Percentiles rank a stretch among this genome's conserved stretches.
Evolutionary conservation across 2,329 filamentous ascomycete genomes (phyloP).

Genomic region (Incumbomyces lentus): DNA sequence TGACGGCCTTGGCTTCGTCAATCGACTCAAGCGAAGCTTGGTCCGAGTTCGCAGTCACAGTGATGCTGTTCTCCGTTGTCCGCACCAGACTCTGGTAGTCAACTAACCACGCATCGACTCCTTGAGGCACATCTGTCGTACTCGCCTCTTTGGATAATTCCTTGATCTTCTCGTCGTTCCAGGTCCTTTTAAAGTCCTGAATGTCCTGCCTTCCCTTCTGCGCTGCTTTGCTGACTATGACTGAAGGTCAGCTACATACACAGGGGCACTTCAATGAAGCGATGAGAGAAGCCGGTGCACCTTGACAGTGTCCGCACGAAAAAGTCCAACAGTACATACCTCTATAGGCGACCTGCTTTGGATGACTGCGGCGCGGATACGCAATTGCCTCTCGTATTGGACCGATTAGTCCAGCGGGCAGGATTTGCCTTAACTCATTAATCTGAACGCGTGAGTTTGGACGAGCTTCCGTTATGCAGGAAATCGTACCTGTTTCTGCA

Average conservation of each 20-base stretch:
- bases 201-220: conserved; percentile 29
- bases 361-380: conserved; percentile 26
- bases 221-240: conserved; percentile 25
- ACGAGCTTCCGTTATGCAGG: neutral
- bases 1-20: neutral
- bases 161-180: conserved; percentile 31
- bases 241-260: neutral
- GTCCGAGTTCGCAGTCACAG: neutral
- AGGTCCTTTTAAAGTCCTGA: conserved; percentile 29
- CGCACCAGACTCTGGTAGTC: conserved; percentile 30
- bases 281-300: no score
- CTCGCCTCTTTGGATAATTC: conserved; percentile 29
- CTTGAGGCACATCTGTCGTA: conserved; percentile 28
- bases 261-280: no score
- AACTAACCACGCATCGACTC: conserved; percentile 31
- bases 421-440: conserved; percentile 31
- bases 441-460: conserved; percentile 25
- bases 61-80: neutral
- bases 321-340: no score
- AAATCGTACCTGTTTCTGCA: conserved; percentile 16
- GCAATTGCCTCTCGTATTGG: conserved; percentile 31
- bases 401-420: conserved; percentile 30
- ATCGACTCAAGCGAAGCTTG: neutral
- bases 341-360: conserved; percentile 24
- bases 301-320: no score